These are phyloP conservation scores for Botryosphaeria dothidea DNA, from an alignment of 2,329 filamentous ascomycete genomes.

Conservation along the genomic window DNA sequence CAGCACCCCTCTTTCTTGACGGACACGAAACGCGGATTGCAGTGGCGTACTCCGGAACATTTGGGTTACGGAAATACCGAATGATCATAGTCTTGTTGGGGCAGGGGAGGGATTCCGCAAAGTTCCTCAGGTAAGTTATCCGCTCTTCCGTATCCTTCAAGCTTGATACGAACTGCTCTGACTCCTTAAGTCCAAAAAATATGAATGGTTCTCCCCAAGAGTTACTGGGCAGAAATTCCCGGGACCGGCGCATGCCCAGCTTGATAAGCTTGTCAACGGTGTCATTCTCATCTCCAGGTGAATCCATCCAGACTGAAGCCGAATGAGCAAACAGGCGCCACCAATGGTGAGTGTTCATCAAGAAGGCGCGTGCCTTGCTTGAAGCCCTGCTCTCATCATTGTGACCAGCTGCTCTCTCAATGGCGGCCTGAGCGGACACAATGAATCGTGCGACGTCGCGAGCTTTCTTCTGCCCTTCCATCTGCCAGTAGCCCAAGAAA, in stretches of 20 bases:
- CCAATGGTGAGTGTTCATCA: background rate
- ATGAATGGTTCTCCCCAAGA: background rate
- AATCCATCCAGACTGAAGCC: background rate
- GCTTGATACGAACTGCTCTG: background rate
- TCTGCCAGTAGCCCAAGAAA: background rate
- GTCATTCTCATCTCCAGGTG: background rate
- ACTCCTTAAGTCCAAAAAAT: background rate
- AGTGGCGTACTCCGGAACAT: background rate
- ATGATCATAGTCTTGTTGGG: background rate
- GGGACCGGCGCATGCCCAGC: background rate
- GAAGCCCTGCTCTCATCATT: background rate
- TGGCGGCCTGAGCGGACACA: background rate
- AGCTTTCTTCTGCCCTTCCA: background rate
- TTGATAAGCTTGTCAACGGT: background rate
- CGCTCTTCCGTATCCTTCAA: background rate
- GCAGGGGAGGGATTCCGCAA: background rate
- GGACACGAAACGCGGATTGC: background rate
- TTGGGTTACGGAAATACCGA: background rate
- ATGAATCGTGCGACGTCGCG: background rate
- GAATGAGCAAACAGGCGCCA: background rate
- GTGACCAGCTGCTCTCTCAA: background rate
- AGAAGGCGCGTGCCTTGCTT: background rate
- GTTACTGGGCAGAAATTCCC: background rate
- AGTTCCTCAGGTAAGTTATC: background rate
- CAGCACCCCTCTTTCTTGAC: background rate